A percentile compares a stretch with the other conserved stretches of the same genome.
These are phyloP conservation scores for Arachnopeziza araneosa DNA, from an alignment of 2,329 filamentous ascomycete genomes.

Conservation along the genomic window DNA sequence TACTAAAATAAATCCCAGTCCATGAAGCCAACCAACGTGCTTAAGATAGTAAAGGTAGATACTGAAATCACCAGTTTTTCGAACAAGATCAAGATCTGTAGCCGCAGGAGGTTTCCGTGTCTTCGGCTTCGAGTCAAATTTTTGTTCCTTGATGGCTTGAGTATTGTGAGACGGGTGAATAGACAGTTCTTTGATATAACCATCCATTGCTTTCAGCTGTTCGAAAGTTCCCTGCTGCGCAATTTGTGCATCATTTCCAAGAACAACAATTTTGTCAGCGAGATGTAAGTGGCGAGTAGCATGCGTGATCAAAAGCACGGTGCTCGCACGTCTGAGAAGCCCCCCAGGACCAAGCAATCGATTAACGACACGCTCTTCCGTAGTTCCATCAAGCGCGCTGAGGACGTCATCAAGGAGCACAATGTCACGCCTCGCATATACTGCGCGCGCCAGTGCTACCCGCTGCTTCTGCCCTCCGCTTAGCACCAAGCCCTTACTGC, in stretches of 20 bases:
- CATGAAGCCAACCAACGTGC: conserved; percentile 21
- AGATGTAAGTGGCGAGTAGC: conserved; percentile 29
- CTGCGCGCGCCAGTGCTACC: conserved; percentile 57
- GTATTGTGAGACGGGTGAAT: background rate
- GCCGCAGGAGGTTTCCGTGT: conserved; percentile 27
- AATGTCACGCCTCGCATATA: conserved; percentile 29
- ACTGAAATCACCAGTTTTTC: conserved; percentile 9
- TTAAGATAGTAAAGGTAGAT: conserved; percentile 13
- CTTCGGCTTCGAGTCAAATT: background rate
- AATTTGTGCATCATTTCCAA: conserved; percentile 31
- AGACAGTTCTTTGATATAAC: conserved; percentile 19
- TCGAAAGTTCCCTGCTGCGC: conserved; percentile 34
- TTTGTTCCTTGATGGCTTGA: background rate
- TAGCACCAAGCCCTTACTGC: conserved; percentile 25
- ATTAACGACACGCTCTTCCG: conserved; percentile 9
- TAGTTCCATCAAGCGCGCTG: conserved; percentile 16
- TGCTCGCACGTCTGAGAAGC: conserved; percentile 21
- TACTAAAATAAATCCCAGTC: conserved; percentile 27
- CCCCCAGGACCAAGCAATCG: conserved; percentile 2
- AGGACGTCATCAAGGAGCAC: conserved; percentile 19
- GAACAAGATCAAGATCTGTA: conserved; percentile 17
- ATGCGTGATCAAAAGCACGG: conserved; percentile 35
- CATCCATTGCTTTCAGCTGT: conserved; percentile 23
- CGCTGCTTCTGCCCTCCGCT: conserved; percentile 39
- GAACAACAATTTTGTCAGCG: conserved; percentile 38